Base-by-base conservation (phyloP, 257 asterid genomes). In the Salvia splendens region DNA sequence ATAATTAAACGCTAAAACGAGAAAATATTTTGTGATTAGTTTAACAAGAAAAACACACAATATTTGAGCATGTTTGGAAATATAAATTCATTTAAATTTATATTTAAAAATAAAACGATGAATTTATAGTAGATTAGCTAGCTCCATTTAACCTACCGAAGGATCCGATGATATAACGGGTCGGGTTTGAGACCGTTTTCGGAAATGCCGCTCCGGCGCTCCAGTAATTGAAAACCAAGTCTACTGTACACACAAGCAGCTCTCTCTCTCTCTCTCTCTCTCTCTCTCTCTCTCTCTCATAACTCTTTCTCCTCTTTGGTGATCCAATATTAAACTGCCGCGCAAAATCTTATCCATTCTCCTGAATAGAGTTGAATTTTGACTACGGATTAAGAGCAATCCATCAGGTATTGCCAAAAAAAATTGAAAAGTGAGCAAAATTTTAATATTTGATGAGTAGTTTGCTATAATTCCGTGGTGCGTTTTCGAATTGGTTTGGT, bases 221-320 rank as follows among this genome's bases (percentile, higher is more conserved):
- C 69, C 54, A 50, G 68, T 71, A 41, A 72, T 71, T 71, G 75
- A 71, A 75, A 61, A 60, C 58, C 8, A 41, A 66, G 63, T 24
- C 30, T 45, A 75, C 65, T 60, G 65, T 60, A n/a, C 54, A 69
- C 47, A 64, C 28, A 55, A 56, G 70, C 80, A 70, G 2, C 71
- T 7, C 61, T 12, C 66, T 59, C 28, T 47, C 73, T n/a, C 64
- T 56, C 64, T 38, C 72, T 28, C 71, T 7, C 61, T 12, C 66
- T 59, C 28, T 47, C 73, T n/a, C 64, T 56, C 64, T 38, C 72
- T 28, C 49, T 12, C 62, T 17, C 55, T 5, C 38, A 24, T 24
- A 24, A 24, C 38, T 33, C 38, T 33, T 5, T 33, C 38, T 33
- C 38, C 20, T 9, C 7, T 20, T 9, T 20, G 30, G 43, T 64